Conservation (phyloP, 305 asterid species). For the Fraxinus baroniana region DNA sequence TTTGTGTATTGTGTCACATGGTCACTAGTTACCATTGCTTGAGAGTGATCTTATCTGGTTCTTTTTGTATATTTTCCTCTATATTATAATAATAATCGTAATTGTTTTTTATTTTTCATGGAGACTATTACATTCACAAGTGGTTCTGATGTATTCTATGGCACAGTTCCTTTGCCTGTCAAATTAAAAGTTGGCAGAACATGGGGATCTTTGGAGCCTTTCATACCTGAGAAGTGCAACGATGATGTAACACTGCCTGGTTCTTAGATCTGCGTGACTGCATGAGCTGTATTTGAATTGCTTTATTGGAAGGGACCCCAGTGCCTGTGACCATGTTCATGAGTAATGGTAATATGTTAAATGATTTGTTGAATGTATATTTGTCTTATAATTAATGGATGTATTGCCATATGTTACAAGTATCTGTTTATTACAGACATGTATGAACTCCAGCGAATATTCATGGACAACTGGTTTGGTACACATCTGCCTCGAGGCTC, state of each 20-base stretch:
- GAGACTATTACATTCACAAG: not conserved
- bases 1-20: not conserved
- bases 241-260: conserved; percentile 2
- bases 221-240: conserved; percentile 37
- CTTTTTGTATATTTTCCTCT: not conserved
- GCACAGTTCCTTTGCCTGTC: conserved; percentile 86
- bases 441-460: conserved; percentile 3
- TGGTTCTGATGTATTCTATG: conserved; percentile 21
- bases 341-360: conserved; percentile 23
- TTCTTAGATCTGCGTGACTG: conserved; percentile 23
- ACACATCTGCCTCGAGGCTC: not conserved
- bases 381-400: not conserved
- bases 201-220: conserved; percentile 91
- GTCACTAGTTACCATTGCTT: not conserved
- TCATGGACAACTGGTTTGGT: not conserved
- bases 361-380: not conserved
- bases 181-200: conserved; percentile 86
- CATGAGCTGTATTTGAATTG: not conserved
- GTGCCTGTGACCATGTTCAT: not conserved
- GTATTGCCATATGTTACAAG: not conserved
- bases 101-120: not conserved
- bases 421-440: not conserved
- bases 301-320: conserved; percentile 16
- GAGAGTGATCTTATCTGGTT: not conserved
- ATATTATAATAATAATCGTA: conserved; percentile 4